phyloP scores from a whole-genome alignment of 2,329 filamentous ascomycete species.

The Fusarium annulatum region DNA sequence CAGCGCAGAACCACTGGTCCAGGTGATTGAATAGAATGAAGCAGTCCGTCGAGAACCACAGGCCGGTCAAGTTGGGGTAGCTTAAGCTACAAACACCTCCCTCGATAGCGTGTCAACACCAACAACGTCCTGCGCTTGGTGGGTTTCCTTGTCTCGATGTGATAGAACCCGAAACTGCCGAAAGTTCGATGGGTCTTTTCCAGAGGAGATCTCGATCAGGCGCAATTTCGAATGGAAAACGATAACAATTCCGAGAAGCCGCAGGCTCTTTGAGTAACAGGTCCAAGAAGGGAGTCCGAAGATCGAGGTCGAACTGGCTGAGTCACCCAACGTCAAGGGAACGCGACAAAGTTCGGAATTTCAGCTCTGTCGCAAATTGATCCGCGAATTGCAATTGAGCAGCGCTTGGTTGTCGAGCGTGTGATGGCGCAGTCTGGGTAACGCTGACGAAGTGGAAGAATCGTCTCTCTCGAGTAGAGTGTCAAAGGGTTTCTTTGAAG shows the following conservation, averaged over 20 bases:
- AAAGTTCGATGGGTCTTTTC: background rate
- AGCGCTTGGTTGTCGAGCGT: conserved; percentile 1
- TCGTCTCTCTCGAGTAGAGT: conserved; percentile 18
- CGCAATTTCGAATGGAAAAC: conserved; percentile 17
- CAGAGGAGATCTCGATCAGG: conserved; percentile 1
- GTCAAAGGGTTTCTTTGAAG: conserved; percentile 24
- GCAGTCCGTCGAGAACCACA: conserved; percentile 27
- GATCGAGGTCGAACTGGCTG: conserved; percentile 34
- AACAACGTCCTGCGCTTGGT: conserved; percentile 39
- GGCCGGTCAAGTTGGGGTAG: conserved; percentile 13
- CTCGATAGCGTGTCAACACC: conserved; percentile 21
- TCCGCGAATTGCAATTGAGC: conserved; percentile 22
- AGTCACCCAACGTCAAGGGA: conserved; percentile 35
- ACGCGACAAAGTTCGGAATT: conserved; percentile 10
- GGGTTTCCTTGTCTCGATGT: conserved; percentile 11
- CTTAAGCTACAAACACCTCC: conserved; percentile 24
- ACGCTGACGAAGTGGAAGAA: conserved; percentile 10
- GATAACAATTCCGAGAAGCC: conserved; percentile 13
- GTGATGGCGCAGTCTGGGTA: conserved; percentile 6
- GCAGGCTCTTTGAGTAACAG: background rate
- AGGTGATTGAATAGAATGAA: conserved; percentile 29
- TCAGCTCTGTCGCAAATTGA: conserved; percentile 30
- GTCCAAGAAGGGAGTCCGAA: conserved; percentile 17
- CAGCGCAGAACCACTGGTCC: conserved; percentile 38
- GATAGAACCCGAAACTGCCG: conserved; percentile 11